Base-by-base conservation (phyloP, 768 basidiomycete genomes). In the Kwoniella mangroviensis region DNA sequence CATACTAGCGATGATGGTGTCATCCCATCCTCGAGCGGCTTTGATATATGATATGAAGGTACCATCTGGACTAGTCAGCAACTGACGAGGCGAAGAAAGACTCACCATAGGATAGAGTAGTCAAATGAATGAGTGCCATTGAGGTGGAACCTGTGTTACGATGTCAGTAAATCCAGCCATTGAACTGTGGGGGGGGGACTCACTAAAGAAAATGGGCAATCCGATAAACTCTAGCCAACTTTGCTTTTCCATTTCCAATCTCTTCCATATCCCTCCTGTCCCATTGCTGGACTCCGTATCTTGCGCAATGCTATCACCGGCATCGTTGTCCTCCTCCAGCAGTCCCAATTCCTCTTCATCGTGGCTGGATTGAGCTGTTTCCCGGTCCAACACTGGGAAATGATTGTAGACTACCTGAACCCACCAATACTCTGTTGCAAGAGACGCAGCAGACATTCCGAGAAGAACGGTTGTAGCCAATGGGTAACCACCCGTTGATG, bases 41-140 rank as follows among this genome's bases (percentile, higher is more conserved):
- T 83, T 82, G 73, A 83, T 78, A 63, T 81, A 83, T 12, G 80
- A 76, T 42, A 83, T 78, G 70, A 83, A 81, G 43, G 81, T 80
- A 2, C 81, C 81, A 52, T 82, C 82, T 78, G 45, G 0, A 2
- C 7, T 10, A 21, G 10, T 56, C 15, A 57, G 42, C 54, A 17
- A 6, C 6, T 21, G 52, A 42, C 49, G 17, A 63, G 59, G 19
- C 34, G 11, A 56, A 2, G 17, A 19, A 11, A 19, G 13, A 68
- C 76, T 51, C 45, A 73, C 76, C 76, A 63, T 79, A 83, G 2
- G 78, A 79, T 7, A 83, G 67, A 2, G 82, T 82, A 0, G 81
- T 81, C 0, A 83, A 66, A 51, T 79, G 82, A 13, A 80, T 75
- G 2, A 72, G 68, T 3, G 80, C 74, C 60, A 80, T 75, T 10